phyloP scores from a whole-genome alignment of 1,284 basidiomycete genomes.

The Inonotus hispidus region DNA sequence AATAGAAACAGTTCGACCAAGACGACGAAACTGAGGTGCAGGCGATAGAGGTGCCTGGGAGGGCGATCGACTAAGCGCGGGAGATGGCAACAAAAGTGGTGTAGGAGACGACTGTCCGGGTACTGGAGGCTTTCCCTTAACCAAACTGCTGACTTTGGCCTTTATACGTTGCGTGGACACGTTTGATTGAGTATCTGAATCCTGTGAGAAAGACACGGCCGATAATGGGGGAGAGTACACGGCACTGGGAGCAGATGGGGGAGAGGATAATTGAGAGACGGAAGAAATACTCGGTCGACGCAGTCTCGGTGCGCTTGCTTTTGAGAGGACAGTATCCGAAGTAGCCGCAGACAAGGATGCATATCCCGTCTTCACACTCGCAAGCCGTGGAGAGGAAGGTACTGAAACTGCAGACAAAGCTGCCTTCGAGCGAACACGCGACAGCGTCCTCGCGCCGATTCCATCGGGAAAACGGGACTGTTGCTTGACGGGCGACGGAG shows the following conservation, averaged over 20 bases:
- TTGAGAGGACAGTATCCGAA: slow-evolving; percentile 9
- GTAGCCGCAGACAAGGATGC: slow-evolving; percentile 7
- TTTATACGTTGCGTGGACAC: slow-evolving; percentile 40
- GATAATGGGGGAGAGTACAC: slow-evolving; percentile 5
- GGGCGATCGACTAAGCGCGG: slow-evolving; percentile 27
- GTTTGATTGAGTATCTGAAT: slow-evolving; percentile 5
- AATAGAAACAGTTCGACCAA: slow-evolving; percentile 28
- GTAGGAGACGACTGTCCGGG: slow-evolving; percentile 21
- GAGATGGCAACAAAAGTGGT: slow-evolving; percentile 27
- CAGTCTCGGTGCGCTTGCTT: slow-evolving; percentile 6
- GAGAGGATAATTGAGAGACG: slow-evolving; percentile 13
- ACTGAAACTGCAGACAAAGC: slow-evolving; percentile 20
- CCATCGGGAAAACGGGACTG: slow-evolving; percentile 21
- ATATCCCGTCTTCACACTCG: slow-evolving; percentile 1
- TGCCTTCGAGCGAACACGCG: slow-evolving; percentile 21
- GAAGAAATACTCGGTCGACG: slow-evolving; percentile 19
- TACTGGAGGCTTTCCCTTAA: slow-evolving; percentile 32
- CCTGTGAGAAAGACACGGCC: slow-evolving; percentile 6
- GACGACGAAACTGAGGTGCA: slow-evolving; percentile 33
- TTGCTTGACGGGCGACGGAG: slow-evolving; percentile 40
- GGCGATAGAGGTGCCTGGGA: slow-evolving; percentile 30
- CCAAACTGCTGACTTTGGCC: slow-evolving; percentile 48
- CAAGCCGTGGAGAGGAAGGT: slow-evolving; percentile 12
- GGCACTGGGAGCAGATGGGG: slow-evolving; percentile 1
- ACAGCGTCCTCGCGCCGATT: slow-evolving; percentile 22